Conservation (phyloP, 139 green algal genomes). For the Microglena sp. region DNA sequence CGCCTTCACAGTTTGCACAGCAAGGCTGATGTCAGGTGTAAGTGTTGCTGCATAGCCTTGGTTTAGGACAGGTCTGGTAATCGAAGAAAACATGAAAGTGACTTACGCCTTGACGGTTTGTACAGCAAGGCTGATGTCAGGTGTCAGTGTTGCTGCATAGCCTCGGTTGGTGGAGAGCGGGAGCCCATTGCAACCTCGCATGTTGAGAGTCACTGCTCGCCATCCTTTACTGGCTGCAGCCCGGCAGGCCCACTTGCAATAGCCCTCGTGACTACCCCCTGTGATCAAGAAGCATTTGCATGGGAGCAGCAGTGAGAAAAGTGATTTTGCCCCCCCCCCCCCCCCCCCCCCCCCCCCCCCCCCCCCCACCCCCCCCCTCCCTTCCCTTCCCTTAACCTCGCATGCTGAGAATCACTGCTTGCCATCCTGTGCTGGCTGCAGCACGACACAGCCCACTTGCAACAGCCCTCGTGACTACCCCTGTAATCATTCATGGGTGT, state of each 20-base stretch:
- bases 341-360: not conserved
- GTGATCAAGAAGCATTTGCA: not conserved
- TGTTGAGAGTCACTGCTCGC: constrained; percentile 51
- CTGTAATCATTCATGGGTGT: too few relatives aligned
- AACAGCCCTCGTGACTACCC: too few relatives aligned
- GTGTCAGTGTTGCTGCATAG: constrained; percentile 42
- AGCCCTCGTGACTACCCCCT: constrained; percentile 61
- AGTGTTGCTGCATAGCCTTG: too few relatives aligned
- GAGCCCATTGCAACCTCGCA: constrained; percentile 61
- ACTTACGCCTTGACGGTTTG: constrained; percentile 34
- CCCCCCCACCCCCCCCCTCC: not conserved
- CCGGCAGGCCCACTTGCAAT: constrained; percentile 54
- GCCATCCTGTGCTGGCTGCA: not conserved
- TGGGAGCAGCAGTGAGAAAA: not conserved
- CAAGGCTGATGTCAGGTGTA: not conserved
- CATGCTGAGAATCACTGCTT: not conserved
- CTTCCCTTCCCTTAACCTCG: not conserved
- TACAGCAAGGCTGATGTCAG: constrained; percentile 40
- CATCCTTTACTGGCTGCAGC: constrained; percentile 30
- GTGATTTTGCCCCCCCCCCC: not conserved
- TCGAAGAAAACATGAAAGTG: too few relatives aligned
- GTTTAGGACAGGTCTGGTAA: not conserved
- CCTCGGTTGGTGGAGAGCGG: constrained; percentile 36
- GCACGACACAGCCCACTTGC: too few relatives aligned
- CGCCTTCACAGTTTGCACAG: constrained; percentile 21